A percentile compares a stretch with the other conserved stretches of the same genome.
These are phyloP conservation scores for Opeltia flavorubescens DNA, from an alignment of 495 filamentous ascomycete species.

Conservation along the genomic window DNA sequence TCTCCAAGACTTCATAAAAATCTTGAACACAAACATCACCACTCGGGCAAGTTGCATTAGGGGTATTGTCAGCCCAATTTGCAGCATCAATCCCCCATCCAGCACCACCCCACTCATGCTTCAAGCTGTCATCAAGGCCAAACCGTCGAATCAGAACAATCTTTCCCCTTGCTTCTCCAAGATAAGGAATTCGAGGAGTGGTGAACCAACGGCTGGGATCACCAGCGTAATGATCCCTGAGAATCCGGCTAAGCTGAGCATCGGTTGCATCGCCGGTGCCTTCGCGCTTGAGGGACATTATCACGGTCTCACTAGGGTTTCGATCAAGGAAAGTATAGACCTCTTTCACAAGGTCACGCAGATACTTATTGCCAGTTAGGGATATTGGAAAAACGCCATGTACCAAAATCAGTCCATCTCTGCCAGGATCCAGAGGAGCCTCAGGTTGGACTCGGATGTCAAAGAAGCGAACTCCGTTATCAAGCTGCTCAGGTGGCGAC, in stretches of 20 bases:
- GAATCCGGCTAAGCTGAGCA: constrained; percentile 55
- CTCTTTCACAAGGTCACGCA: constrained; percentile 54
- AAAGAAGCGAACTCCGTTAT: constrained; percentile 88
- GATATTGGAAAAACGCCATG: constrained; percentile 71
- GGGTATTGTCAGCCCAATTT: constrained; percentile 80
- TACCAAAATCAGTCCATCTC: constrained; percentile 49
- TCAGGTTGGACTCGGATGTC: constrained; percentile 70
- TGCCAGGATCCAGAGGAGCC: constrained; percentile 36
- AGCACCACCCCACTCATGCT: constrained; percentile 41
- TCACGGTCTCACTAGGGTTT: constrained; percentile 68
- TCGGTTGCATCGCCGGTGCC: constrained; percentile 71
- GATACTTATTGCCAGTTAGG: constrained; percentile 56
- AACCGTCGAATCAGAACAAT: constrained; percentile 80
- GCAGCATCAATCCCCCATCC: constrained; percentile 77
- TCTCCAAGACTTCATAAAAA: constrained; percentile 78
- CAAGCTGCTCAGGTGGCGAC: constrained; percentile 56
- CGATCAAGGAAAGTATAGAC: constrained; percentile 59
- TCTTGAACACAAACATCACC: constrained; percentile 82
- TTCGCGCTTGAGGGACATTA: constrained; percentile 85
- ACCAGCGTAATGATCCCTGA: constrained; percentile 55
- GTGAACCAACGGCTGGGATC: constrained; percentile 62
- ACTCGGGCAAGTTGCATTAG: constrained; percentile 54
- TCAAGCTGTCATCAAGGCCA: constrained; percentile 43
- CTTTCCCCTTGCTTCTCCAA: constrained; percentile 71
- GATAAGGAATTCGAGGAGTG: constrained; percentile 58